Evolutionary conservation across 495 filamentous ascomycete species (phyloP), one percentile per base, ranked within the genome.

Genomic region (Coniosporium apollinis): DNA sequence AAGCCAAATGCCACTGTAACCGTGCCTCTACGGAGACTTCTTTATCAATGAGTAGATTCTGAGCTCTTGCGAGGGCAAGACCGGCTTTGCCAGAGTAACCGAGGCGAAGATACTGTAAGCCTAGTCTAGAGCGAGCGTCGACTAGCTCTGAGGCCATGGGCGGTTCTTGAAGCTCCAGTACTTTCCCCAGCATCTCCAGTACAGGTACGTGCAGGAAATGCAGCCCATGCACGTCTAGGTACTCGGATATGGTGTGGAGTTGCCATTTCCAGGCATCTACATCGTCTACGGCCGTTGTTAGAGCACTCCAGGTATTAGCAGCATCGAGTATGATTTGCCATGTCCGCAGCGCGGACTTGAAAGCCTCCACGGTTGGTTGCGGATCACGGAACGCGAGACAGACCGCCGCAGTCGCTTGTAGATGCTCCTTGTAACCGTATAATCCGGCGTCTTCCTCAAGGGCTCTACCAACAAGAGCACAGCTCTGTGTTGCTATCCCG

Each of bases 21-120:
- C 39, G 56, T 15, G 67, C 60, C 22, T 64, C 49, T 21, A 54
- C 51, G 0, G 60, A 57, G 7, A 62, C 43, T 4, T 55, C 47
- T 26, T 51, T 44, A 14, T 54, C 49, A 15, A 53, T 46, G 19
- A 67, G 63, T 15, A 50, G 10, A 28, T 59, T 57, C 33, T 64
- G 65, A 6, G 79, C 74, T 34, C 70, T 67, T 2, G 59, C 58
- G 14, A 94, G 62, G 1, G 71, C 49, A 26, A 74, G 52, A 22
- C 73, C 72, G 24, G 84, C 83, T 49, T 81, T 79, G 10, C 67
- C 67, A 14, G 77, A 77, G 42, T 81, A 77, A 18, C 89, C 89
- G 36, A 87, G 68, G 14, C 67, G 69, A 33, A 82, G 68, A 47
- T 84, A 82, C 41, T 86, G 80, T 3, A 73, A 42, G 1, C 74